Evolutionary conservation across 2,329 filamentous ascomycete species (phyloP).

Genomic region (Plenodomus lindquistii): DNA sequence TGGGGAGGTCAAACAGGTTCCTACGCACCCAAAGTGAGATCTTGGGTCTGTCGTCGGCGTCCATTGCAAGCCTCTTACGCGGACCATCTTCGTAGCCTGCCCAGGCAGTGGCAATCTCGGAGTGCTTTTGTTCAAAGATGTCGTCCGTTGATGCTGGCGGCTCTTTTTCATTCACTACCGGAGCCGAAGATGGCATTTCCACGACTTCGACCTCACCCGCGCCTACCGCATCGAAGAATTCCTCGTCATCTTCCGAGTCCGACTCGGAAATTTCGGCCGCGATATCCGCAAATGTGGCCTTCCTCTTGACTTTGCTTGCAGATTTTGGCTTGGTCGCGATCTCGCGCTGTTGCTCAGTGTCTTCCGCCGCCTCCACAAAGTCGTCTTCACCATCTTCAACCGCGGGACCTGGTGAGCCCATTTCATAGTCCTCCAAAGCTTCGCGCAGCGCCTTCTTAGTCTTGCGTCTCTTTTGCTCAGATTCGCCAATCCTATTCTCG

Average conservation of each 20-base stretch:
- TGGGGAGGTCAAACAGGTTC: neutral
- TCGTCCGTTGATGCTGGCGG: slow-evolving; percentile 47
- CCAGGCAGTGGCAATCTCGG: slow-evolving; percentile 77
- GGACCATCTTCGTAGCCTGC: slow-evolving; percentile 90
- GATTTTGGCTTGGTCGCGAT: slow-evolving; percentile 11
- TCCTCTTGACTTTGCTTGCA: slow-evolving; percentile 52
- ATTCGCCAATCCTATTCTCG: slow-evolving; percentile 83
- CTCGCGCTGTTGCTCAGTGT: slow-evolving; percentile 40
- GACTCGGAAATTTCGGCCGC: slow-evolving; percentile 67
- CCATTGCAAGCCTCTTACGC: slow-evolving; percentile 78
- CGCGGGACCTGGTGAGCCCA: slow-evolving; percentile 15
- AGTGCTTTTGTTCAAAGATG: slow-evolving; percentile 53
- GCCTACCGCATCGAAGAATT: slow-evolving; percentile 97
- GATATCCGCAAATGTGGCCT: slow-evolving; percentile 70
- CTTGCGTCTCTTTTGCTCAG: slow-evolving; percentile 84
- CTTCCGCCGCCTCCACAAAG: slow-evolving; percentile 38
- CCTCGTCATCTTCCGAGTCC: slow-evolving; percentile 79
- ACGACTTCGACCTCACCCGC: slow-evolving; percentile 86
- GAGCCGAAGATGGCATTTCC: slow-evolving; percentile 58
- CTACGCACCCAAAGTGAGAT: slow-evolving; percentile 84
- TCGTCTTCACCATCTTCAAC: slow-evolving; percentile 31
- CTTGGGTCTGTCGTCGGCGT: slow-evolving; percentile 89
- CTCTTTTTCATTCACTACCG: slow-evolving; percentile 46
- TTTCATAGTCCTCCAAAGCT: slow-evolving; percentile 66
- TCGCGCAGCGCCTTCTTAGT: slow-evolving; percentile 90